Evolutionary conservation across 768 basidiomycete species (phyloP).

Genomic region (Boletus vinaceobasis): DNA sequence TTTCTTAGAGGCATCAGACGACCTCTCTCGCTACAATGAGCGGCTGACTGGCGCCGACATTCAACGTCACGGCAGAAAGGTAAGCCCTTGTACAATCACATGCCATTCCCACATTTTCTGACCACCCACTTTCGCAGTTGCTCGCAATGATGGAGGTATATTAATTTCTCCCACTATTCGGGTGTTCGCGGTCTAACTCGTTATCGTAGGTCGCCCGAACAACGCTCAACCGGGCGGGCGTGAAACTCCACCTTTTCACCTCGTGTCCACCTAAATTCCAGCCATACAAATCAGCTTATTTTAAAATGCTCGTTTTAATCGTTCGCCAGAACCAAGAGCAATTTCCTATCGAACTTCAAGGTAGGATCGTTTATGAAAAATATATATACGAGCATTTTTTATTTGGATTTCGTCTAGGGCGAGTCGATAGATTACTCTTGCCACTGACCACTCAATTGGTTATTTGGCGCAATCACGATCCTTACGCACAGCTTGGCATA

Average conservation of each 20-base stretch:
- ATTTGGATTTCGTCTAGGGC: slow-evolving; percentile 17
- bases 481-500: slow-evolving; percentile 34
- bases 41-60: slow-evolving; percentile 20
- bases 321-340: slow-evolving; percentile 31
- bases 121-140: slow-evolving; percentile 34
- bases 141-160: slow-evolving; percentile 51
- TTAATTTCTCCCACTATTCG: slow-evolving; percentile 9
- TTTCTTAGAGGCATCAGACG: slow-evolving; percentile 30
- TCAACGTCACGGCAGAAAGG: slow-evolving; percentile 28
- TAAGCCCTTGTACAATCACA: background rate
- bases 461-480: slow-evolving; percentile 28
- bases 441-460: slow-evolving; percentile 32
- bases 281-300: slow-evolving; percentile 47
- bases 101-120: background rate
- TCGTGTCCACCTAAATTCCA: slow-evolving; percentile 39
- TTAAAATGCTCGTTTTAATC: slow-evolving; percentile 44
- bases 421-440: slow-evolving; percentile 32
- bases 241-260: slow-evolving; percentile 45
- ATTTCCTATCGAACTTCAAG: slow-evolving; percentile 27
- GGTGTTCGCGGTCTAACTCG: background rate
- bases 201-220: slow-evolving; percentile 41
- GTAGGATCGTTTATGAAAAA: slow-evolving; percentile 10
- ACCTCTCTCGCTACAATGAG: slow-evolving; percentile 19
- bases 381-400: slow-evolving; percentile 1
- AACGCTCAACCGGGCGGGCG: slow-evolving; percentile 41